phyloP scores from a whole-genome alignment of 2,329 filamentous ascomycete species.

The Beauveria sp. region DNA sequence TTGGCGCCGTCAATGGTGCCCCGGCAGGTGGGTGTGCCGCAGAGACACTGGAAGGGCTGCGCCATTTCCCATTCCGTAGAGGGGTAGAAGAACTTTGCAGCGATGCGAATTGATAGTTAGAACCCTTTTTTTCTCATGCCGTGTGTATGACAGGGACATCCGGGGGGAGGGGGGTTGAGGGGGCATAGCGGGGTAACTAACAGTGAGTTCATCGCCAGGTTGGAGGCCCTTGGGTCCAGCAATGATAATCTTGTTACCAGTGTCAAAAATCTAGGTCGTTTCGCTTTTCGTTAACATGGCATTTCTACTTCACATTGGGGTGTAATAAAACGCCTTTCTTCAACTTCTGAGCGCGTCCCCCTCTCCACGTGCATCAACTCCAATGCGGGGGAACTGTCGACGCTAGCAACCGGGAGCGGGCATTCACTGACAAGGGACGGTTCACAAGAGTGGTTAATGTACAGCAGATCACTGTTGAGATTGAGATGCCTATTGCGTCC shows the following conservation, averaged over 20 bases:
- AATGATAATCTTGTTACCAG: slow-evolving; percentile 46
- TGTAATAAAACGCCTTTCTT: background rate
- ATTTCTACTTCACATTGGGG: background rate
- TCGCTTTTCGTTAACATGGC: background rate
- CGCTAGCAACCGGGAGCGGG: background rate
- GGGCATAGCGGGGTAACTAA: slow-evolving; percentile 20
- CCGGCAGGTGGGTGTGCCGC: slow-evolving; percentile 48
- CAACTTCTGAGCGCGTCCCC: background rate
- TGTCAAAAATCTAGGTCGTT: slow-evolving; percentile 49
- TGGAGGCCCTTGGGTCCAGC: slow-evolving; percentile 49
- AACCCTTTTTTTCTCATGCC: background rate
- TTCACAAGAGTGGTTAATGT: slow-evolving; percentile 62
- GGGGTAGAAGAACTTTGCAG: slow-evolving; percentile 59
- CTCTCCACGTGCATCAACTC: background rate
- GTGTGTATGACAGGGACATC: too few relatives aligned
- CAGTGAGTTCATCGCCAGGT: slow-evolving; percentile 51
- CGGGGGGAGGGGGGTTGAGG: too few relatives aligned
- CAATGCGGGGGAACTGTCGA: background rate
- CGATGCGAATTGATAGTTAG: background rate
- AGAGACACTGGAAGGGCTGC: slow-evolving; percentile 62
- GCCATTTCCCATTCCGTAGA: slow-evolving; percentile 70
- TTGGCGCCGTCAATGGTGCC: slow-evolving; percentile 57
- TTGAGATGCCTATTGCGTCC: slow-evolving; percentile 48
- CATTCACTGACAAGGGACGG: slow-evolving; percentile 49
- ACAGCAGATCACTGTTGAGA: slow-evolving; percentile 58